Evolutionary conservation across 176 grass and related monocot species (phyloP).

Genomic region (Cocos nucifera): DNA sequence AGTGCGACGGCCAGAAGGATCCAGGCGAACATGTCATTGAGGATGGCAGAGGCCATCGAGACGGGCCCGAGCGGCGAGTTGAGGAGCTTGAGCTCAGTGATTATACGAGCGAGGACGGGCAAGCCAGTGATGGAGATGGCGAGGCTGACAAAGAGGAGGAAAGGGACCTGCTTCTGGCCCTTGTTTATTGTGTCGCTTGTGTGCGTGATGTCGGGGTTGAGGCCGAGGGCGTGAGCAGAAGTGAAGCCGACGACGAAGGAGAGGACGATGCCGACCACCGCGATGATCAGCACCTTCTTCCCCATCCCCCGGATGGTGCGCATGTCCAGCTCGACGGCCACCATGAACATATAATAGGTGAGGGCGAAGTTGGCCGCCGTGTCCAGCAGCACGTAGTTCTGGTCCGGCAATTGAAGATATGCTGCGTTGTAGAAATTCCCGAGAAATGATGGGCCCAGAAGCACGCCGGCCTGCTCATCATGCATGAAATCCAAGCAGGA

Average conservation of each 20-base stretch:
- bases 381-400: conserved; percentile 2
- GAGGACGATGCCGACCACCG: conserved; percentile 6
- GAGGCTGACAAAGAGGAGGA: not conserved
- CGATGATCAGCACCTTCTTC: conserved; percentile 18
- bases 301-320: conserved; percentile 8
- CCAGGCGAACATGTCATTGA: too few relatives aligned
- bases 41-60: too few relatives aligned
- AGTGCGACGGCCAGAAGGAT: too few relatives aligned
- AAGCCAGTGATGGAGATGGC: too few relatives aligned
- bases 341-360: conserved; percentile 28
- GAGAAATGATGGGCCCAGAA: too few relatives aligned
- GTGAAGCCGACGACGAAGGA: conserved; percentile 1
- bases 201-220: not conserved
- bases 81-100: too few relatives aligned
- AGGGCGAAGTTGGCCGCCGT: conserved; percentile 20
- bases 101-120: too few relatives aligned
- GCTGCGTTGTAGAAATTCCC: too few relatives aligned
- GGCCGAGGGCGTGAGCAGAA: not conserved
- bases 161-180: not conserved
- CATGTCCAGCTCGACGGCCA: conserved; percentile 27
- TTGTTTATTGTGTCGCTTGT: not conserved
- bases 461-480: too few relatives aligned
- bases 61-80: too few relatives aligned
- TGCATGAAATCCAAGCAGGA: too few relatives aligned
- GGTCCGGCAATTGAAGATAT: too few relatives aligned